These are phyloP conservation scores for Aspergillus ustus DNA, from an alignment of 2,329 filamentous ascomycete species.

Conservation along the genomic window DNA sequence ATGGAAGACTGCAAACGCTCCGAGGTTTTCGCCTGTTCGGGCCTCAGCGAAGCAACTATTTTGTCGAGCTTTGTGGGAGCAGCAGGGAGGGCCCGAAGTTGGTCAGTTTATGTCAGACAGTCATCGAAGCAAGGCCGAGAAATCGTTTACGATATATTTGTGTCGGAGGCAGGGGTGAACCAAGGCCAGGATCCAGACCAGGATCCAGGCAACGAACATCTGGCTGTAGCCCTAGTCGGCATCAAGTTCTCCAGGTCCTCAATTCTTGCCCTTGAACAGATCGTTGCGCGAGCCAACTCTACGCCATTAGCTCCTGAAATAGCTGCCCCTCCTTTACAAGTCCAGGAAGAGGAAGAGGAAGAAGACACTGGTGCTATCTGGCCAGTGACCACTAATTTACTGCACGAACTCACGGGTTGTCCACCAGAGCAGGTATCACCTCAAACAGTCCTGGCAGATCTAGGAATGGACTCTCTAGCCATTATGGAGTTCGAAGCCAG, in stretches of 20 bases:
- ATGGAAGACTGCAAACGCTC: background rate
- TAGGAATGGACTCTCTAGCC: conserved; percentile 1
- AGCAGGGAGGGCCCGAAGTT: background rate
- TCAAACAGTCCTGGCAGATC: background rate
- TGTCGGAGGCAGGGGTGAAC: background rate
- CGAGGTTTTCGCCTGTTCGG: conserved; percentile 8
- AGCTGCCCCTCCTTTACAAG: background rate
- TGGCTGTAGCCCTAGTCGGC: background rate
- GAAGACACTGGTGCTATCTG: background rate
- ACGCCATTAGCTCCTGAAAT: background rate
- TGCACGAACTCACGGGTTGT: conserved; percentile 3
- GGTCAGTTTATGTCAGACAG: conserved; percentile 5
- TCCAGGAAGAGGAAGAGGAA: background rate
- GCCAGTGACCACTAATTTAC: background rate
- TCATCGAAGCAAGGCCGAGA: background rate
- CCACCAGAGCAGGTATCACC: background rate
- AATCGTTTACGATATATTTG: conserved; percentile 6
- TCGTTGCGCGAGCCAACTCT: background rate
- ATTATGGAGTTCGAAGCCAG: background rate
- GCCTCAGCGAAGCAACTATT: background rate
- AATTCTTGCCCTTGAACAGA: background rate
- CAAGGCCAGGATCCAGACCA: no score
- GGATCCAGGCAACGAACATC: background rate
- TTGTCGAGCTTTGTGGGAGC: background rate
- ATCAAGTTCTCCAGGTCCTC: conserved; percentile 2